phyloP scores from a whole-genome alignment of 768 basidiomycete species.

The Suillus bovinus region DNA sequence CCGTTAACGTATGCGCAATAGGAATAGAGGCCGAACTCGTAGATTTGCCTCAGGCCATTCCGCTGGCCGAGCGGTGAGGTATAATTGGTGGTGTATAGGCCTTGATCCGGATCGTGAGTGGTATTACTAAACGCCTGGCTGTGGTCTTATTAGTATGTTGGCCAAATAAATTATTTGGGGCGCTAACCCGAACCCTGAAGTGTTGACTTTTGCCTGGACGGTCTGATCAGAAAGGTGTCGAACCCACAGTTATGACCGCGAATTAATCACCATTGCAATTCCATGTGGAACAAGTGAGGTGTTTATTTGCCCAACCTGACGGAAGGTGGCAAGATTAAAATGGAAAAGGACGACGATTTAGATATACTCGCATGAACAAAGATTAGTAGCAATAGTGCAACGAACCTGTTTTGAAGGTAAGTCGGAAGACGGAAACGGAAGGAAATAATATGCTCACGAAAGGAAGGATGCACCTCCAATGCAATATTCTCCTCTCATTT shows the following conservation, averaged over 20 bases:
- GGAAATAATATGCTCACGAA: constrained; percentile 49
- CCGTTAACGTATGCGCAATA: constrained; percentile 72
- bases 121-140: constrained; percentile 50
- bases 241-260: constrained; percentile 8
- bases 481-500: constrained; percentile 77
- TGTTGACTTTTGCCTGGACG: constrained; percentile 63
- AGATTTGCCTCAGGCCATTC: constrained; percentile 66
- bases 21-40: constrained; percentile 81
- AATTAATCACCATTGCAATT: constrained; percentile 67
- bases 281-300: constrained; percentile 69
- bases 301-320: constrained; percentile 80
- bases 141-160: constrained; percentile 4
- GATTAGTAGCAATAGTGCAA: constrained; percentile 60
- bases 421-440: constrained; percentile 14
- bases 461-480: constrained; percentile 70
- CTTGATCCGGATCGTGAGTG: constrained; percentile 56
- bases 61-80: constrained; percentile 56
- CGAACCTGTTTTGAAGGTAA: constrained; percentile 21
- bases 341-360: constrained; percentile 15
- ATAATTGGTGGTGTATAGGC: constrained; percentile 67
- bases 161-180: not conserved
- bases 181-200: constrained; percentile 69
- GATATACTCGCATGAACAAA: constrained; percentile 69
- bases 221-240: constrained; percentile 19
- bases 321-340: constrained; percentile 24